A percentile compares a stretch with the other conserved stretches of the same genome.
These are phyloP conservation scores for Rhizophora mangle DNA, from an alignment of 345 rosid genomes.

Conservation along the genomic window DNA sequence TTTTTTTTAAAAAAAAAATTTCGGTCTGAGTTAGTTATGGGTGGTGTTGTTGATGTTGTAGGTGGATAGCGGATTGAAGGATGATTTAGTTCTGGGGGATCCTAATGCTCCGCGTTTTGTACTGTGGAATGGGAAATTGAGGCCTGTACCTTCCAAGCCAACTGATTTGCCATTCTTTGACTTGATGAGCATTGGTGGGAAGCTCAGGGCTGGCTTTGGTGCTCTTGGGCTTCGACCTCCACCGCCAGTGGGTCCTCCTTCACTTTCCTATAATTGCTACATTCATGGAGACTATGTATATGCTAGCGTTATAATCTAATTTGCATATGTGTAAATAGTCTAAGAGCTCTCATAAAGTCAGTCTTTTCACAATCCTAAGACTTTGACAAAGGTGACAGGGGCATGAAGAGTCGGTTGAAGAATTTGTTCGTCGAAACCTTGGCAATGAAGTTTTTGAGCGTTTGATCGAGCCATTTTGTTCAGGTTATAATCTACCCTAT, in stretches of 20 bases:
- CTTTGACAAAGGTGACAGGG: slow-evolving; percentile 88
- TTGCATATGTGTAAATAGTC: neutral
- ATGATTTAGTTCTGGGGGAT: slow-evolving; percentile 90
- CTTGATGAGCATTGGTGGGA: slow-evolving; percentile 87
- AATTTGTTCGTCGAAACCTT: slow-evolving; percentile 91
- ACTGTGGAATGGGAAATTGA: slow-evolving; percentile 77
- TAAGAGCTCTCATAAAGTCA: slow-evolving; percentile 11
- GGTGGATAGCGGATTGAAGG: slow-evolving; percentile 87
- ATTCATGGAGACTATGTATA: neutral
- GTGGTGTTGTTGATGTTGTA: slow-evolving; percentile 22
- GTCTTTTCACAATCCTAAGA: slow-evolving; percentile 42
- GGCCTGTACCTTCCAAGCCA: slow-evolving; percentile 82
- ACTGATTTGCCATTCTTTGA: slow-evolving; percentile 72
- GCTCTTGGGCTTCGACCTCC: slow-evolving; percentile 85
- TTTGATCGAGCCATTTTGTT: slow-evolving; percentile 94
- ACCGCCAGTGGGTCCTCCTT: slow-evolving; percentile 73
- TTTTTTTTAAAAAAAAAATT: too few relatives aligned
- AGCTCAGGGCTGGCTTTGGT: slow-evolving; percentile 83
- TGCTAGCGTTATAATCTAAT: neutral
- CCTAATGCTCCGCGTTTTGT: slow-evolving; percentile 89
- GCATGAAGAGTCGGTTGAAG: slow-evolving; percentile 90
- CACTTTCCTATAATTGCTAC: neutral
- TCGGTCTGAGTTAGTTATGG: neutral
- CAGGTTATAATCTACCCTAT: slow-evolving; percentile 41
- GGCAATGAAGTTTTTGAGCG: slow-evolving; percentile 95